Conservation (phyloP, 805 yeast species). For the Jamesozyma spencerorum region DNA sequence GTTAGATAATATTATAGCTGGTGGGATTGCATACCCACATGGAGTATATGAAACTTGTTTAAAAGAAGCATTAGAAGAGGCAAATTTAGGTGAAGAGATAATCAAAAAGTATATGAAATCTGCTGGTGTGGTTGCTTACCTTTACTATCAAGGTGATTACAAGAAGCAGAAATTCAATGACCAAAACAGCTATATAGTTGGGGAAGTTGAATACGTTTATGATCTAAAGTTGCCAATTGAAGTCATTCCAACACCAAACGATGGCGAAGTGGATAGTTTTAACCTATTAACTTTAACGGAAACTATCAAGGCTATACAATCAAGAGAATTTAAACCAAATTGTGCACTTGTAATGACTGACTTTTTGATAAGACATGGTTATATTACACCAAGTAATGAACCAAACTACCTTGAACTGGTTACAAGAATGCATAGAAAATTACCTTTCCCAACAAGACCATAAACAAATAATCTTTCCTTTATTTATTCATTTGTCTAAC, state of each 20-base stretch:
- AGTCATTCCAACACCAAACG: conserved; percentile 49
- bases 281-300: conserved; percentile 51
- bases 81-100: conserved; percentile 53
- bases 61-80: conserved; percentile 88
- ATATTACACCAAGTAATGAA: conserved; percentile 56
- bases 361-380: conserved; percentile 80
- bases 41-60: conserved; percentile 66
- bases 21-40: conserved; percentile 80
- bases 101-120: conserved; percentile 38
- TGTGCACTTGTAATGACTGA: conserved; percentile 74
- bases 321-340: conserved; percentile 77
- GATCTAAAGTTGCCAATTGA: conserved; percentile 52
- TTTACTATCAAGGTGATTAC: conserved; percentile 33
- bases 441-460: conserved; percentile 52
- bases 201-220: conserved; percentile 76
- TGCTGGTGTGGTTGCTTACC: conserved; percentile 64
- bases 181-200: conserved; percentile 62
- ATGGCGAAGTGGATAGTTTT: conserved; percentile 72
- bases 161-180: conserved; percentile 22
- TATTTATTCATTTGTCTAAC: background rate
- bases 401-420: conserved; percentile 54
- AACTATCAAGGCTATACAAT: conserved; percentile 39
- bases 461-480: background rate
- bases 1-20: conserved; percentile 92
- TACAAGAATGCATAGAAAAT: conserved; percentile 50